phyloP scores from a whole-genome alignment of 1,284 basidiomycete genomes.

The Inonotus obliquus region DNA sequence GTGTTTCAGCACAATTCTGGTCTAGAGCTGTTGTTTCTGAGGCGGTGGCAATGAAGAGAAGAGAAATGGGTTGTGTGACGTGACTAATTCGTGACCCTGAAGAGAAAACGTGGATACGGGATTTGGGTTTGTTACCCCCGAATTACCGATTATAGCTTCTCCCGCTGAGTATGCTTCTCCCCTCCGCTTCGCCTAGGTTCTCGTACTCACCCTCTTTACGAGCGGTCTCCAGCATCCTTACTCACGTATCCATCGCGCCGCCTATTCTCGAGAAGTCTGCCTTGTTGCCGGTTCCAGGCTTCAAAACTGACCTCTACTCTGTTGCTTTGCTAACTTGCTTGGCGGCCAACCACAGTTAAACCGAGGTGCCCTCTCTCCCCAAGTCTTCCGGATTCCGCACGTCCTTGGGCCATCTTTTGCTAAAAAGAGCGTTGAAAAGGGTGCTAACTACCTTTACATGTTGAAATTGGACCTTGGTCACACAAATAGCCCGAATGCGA shows the following conservation, averaged over 20 bases:
- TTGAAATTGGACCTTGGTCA: neutral
- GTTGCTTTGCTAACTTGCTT: neutral
- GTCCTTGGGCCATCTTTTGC: neutral
- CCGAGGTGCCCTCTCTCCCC: neutral
- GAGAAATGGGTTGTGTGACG: neutral
- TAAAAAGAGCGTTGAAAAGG: neutral
- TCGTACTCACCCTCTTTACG: neutral
- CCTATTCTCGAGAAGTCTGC: neutral
- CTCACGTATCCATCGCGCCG: slow-evolving; percentile 1
- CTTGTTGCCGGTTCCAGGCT: neutral
- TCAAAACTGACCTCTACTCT: neutral
- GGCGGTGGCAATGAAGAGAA: neutral
- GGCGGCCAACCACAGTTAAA: neutral
- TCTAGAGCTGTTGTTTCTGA: neutral
- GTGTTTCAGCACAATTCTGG: neutral
- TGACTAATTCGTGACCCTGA: slow-evolving; percentile 1
- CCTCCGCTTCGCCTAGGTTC: neutral
- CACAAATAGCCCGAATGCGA: neutral
- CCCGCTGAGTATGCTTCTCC: neutral
- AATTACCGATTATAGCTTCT: slow-evolving; percentile 6
- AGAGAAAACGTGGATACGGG: neutral
- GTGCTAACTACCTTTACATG: neutral
- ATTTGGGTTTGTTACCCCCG: slow-evolving; percentile 1
- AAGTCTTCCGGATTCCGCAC: neutral
- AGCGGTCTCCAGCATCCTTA: neutral